A percentile compares a stretch with the other conserved stretches of the same genome.
These are phyloP conservation scores for Sclerotinia borealis DNA, from an alignment of 2,329 filamentous ascomycete genomes.

Conservation along the genomic window DNA sequence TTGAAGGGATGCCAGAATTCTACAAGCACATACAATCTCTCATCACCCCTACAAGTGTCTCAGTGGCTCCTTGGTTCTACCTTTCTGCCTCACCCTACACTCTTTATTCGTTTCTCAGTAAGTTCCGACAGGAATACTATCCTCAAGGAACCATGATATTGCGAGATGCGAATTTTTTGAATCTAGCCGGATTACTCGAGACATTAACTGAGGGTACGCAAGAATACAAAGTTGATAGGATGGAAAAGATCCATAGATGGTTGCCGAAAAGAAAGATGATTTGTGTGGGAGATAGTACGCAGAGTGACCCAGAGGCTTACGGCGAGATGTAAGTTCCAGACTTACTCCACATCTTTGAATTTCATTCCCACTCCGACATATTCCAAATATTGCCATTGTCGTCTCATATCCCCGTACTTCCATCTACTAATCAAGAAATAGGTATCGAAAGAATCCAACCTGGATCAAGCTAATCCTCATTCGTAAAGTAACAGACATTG, in stretches of 20 bases:
- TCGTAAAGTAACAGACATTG: constrained; percentile 72
- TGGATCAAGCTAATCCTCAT: constrained; percentile 86
- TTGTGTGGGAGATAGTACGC: constrained; percentile 84
- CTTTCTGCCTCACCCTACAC: constrained; percentile 92
- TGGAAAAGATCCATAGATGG: constrained; percentile 72
- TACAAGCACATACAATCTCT: constrained; percentile 59
- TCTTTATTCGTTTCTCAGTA: constrained; percentile 77
- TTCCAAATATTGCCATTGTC: background rate
- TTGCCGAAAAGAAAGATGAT: constrained; percentile 75
- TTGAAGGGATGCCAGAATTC: constrained; percentile 77
- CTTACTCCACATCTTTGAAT: background rate
- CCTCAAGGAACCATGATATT: constrained; percentile 76
- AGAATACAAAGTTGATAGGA: constrained; percentile 77
- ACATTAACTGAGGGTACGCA: constrained; percentile 76
- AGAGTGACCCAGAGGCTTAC: constrained; percentile 86
- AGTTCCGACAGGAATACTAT: constrained; percentile 66
- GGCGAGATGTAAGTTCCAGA: constrained; percentile 60
- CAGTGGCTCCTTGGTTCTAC: constrained; percentile 77
- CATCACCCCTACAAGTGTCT: constrained; percentile 35
- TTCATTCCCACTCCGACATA: background rate
- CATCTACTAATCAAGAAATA: constrained; percentile 27
- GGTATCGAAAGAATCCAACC: constrained; percentile 57
- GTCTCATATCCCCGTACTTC: background rate
- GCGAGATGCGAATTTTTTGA: constrained; percentile 81
- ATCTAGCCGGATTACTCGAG: constrained; percentile 69